Percentiles rank a stretch among this genome's conserved stretches.
phyloP scores from a whole-genome alignment of 2,329 filamentous ascomycete genomes.

The Aspergillus hortae region DNA sequence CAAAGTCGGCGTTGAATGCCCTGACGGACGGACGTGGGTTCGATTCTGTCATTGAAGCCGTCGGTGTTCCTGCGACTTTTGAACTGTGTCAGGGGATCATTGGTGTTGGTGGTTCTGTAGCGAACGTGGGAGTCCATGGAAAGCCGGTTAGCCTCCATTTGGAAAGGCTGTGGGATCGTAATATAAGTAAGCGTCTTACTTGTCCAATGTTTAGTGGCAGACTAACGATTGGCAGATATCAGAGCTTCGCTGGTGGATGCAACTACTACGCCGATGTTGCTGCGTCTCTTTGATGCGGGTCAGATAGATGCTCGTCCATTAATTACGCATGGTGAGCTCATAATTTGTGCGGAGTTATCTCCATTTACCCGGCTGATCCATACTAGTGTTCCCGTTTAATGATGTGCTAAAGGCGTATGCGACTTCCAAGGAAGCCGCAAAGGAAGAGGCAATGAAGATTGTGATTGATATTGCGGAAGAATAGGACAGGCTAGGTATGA shows the following conservation, averaged over 20 bases:
- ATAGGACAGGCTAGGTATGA: not conserved
- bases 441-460: slow-evolving; percentile 5
- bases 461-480: slow-evolving; percentile 1
- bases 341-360: not conserved
- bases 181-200: not conserved
- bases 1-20: not conserved
- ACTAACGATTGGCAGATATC: not conserved
- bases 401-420: not conserved
- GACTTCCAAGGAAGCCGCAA: not conserved
- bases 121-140: not conserved
- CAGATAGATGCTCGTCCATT: not conserved
- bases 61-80: not conserved
- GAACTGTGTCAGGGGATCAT: not conserved
- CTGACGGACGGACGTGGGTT: not conserved
- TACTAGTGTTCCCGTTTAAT: not conserved
- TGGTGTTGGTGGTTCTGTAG: not conserved
- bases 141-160: not conserved
- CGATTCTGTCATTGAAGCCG: not conserved
- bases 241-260: slow-evolving; percentile 1
- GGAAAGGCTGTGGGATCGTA: not conserved
- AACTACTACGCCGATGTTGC: not conserved
- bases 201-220: not conserved
- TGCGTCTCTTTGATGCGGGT: not conserved
- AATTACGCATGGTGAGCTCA: not conserved
- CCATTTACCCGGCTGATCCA: not conserved